These are phyloP conservation scores for Leccinum fibrillosum DNA, from an alignment of 768 basidiomycete genomes.

Conservation along the genomic window DNA sequence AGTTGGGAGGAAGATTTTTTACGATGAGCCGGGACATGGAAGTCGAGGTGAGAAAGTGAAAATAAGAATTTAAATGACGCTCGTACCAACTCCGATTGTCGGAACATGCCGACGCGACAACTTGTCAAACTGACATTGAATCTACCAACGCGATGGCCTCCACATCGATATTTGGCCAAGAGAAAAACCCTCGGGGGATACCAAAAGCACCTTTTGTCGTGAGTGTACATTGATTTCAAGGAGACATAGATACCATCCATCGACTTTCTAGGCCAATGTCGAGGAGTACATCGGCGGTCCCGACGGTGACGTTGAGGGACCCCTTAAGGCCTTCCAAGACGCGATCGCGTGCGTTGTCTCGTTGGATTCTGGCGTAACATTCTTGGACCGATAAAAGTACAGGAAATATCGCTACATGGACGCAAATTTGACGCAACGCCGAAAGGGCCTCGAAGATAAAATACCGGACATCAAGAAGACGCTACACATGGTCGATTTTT, in stretches of 20 bases:
- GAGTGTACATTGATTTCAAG: slow-evolving; percentile 26
- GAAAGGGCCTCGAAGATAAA: slow-evolving; percentile 83
- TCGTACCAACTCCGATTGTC: slow-evolving; percentile 19
- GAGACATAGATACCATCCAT: background rate
- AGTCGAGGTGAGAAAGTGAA: background rate
- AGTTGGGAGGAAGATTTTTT: slow-evolving; percentile 73
- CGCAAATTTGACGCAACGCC: slow-evolving; percentile 71
- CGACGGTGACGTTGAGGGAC: slow-evolving; percentile 72
- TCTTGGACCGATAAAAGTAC: slow-evolving; percentile 30
- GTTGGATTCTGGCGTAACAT: slow-evolving; percentile 4
- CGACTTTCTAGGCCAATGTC: slow-evolving; percentile 65
- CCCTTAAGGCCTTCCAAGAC: slow-evolving; percentile 83
- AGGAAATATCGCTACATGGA: slow-evolving; percentile 99
- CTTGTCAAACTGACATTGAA: background rate
- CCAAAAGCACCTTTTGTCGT: slow-evolving; percentile 96
- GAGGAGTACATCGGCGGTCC: slow-evolving; percentile 80
- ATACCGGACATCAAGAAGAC: slow-evolving; percentile 96
- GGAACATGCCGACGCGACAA: slow-evolving; percentile 17
- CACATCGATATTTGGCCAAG: slow-evolving; percentile 31
- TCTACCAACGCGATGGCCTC: slow-evolving; percentile 17
- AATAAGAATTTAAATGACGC: background rate
- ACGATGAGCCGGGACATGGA: slow-evolving; percentile 80
- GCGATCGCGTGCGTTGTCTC: slow-evolving; percentile 76
- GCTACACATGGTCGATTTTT: slow-evolving; percentile 80
- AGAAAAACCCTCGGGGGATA: slow-evolving; percentile 88